Base-by-base conservation (phyloP, 108 stramenopile species). In the Cyclotella kingstonii region DNA sequence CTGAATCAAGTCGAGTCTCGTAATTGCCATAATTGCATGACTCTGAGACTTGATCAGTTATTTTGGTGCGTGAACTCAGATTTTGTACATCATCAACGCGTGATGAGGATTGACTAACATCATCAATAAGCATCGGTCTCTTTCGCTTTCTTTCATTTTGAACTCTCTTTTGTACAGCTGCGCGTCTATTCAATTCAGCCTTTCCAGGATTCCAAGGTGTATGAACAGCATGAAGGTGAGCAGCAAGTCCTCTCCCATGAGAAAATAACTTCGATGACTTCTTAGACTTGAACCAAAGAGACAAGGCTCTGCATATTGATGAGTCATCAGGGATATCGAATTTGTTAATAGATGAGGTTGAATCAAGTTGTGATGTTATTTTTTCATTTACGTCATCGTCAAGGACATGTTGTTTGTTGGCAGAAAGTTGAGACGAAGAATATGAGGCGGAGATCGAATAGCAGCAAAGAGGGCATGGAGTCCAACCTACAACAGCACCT, bases 121-220 rank as follows among this genome's bases (percentile, higher is more conserved):
- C 67, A 36, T 51, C 33, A 35, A 42, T 48, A 17, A 64, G 34
- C 15, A 19, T 11, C 28, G 35, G 7, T 41, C 40, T 59, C 21
- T 22, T 7, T 10, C 45, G 27, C n/a, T 33, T 58, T 50, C 60
- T 50, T 46, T 64, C 55, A 47, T 68, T 67, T 54, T 75, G 65
- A 40, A 33, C 15, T 33, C 76, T 62, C 48, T 59, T 44, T 21
- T 41, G 48, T 38, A 69, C 5, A 19, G 70, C 76, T 15, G 62
- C 26, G 12, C 68, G 48, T 23, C 82, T 64, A 33, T 78, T 80
- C 31, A 74, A 28, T 41, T 78, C 77, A 10, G 73, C 60, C 60
- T 82, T 84, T n/a, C 75, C 78, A 11, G 84, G 84, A 25, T 86
- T 87, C 91, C 91, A 93, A 7, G 91, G 91, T 8, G 91, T 81